Evolutionary conservation across 148 eudicot genomes (phyloP).

Genomic region (Nepenthes gracilis): DNA sequence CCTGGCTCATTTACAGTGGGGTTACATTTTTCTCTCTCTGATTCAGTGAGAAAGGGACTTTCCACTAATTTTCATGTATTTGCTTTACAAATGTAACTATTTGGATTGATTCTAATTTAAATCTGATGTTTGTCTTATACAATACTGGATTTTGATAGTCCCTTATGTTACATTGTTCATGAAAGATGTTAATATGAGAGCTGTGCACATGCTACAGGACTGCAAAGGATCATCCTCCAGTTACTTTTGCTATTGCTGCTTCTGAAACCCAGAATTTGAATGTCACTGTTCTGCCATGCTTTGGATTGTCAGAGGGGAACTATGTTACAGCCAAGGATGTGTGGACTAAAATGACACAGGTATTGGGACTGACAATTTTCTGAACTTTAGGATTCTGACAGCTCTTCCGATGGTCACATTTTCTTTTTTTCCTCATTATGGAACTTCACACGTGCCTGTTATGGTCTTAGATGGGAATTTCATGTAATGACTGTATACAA

Average conservation of each 20-base stretch:
- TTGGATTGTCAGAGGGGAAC: constrained; percentile 77
- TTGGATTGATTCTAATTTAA: neutral
- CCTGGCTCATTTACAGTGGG: too few relatives aligned
- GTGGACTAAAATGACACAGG: constrained; percentile 90
- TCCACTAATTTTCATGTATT: too few relatives aligned
- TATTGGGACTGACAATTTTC: constrained; percentile 7
- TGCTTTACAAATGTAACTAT: too few relatives aligned
- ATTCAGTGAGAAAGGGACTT: too few relatives aligned
- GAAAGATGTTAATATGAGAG: constrained; percentile 4
- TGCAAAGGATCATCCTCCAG: constrained; percentile 80
- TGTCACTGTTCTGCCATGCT: constrained; percentile 83
- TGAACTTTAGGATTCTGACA: neutral
- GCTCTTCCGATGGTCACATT: neutral
- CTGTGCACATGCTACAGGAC: constrained; percentile 44
- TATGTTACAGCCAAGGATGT: constrained; percentile 82
- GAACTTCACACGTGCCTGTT: neutral
- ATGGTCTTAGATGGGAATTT: neutral
- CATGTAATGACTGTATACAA: neutral
- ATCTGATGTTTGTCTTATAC: neutral
- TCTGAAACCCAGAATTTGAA: constrained; percentile 95
- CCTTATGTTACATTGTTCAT: neutral
- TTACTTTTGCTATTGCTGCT: constrained; percentile 91
- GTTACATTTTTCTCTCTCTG: too few relatives aligned
- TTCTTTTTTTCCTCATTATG: too few relatives aligned
- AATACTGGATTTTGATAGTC: neutral